These are phyloP conservation scores for Dendrobium chrysotoxum DNA, from an alignment of 106 monocot species.

Conservation along the genomic window DNA sequence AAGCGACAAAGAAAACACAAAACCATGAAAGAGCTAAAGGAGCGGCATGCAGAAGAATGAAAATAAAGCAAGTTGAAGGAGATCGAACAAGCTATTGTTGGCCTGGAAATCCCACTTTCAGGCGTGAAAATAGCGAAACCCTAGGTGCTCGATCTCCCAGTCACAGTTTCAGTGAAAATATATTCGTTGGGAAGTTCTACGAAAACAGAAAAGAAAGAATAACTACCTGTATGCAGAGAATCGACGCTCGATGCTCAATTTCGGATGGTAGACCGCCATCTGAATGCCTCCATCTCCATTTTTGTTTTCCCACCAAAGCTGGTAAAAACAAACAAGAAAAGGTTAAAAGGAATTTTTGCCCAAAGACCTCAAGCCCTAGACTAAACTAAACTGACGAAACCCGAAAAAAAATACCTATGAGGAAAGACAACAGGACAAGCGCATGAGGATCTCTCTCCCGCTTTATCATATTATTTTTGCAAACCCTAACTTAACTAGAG, in stretches of 20 bases:
- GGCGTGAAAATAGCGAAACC: not conserved
- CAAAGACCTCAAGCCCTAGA: not conserved
- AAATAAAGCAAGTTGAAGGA: not conserved
- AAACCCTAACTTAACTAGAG: constrained; percentile 10
- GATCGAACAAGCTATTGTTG: not conserved
- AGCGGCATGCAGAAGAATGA: not conserved
- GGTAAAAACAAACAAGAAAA: not conserved
- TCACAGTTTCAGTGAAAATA: constrained; percentile 1
- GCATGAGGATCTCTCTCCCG: not conserved
- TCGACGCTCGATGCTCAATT: not conserved
- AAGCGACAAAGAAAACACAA: not conserved
- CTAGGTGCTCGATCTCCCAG: constrained; percentile 12
- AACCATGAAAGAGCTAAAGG: not conserved
- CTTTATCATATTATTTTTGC: constrained; percentile 2
- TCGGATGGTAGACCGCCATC: not conserved
- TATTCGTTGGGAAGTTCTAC: not conserved
- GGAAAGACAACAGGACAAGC: not conserved
- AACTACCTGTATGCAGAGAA: constrained; percentile 7
- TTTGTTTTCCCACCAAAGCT: constrained; percentile 11
- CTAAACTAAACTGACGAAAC: constrained; percentile 1
- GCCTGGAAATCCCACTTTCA: not conserved
- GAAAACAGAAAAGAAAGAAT: constrained; percentile 1
- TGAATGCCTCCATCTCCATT: constrained; percentile 8
- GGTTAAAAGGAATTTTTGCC: constrained; percentile 1
- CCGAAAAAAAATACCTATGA: not conserved